These are phyloP conservation scores for Calonectria pteridis DNA, from an alignment of 2,329 filamentous ascomycete genomes.

Conservation along the genomic window DNA sequence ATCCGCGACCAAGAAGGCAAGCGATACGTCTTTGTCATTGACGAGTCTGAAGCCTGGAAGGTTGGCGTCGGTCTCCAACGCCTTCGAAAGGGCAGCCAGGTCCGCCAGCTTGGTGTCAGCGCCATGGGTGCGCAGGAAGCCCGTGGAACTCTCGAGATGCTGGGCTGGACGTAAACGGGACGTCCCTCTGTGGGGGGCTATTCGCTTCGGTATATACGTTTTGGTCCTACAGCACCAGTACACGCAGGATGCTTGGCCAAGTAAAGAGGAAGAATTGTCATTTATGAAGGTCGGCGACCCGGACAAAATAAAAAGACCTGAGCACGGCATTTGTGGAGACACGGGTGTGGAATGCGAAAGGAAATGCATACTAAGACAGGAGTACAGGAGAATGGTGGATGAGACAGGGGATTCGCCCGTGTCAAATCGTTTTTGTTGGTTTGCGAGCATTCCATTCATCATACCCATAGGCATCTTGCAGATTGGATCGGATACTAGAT, in stretches of 20 bases:
- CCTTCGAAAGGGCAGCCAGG: slow-evolving; percentile 71
- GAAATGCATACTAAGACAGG: slow-evolving; percentile 48
- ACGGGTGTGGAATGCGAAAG: slow-evolving; percentile 46
- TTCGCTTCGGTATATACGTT: slow-evolving; percentile 44
- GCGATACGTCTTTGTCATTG: slow-evolving; percentile 73
- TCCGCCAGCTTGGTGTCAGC: slow-evolving; percentile 69
- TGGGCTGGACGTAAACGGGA: slow-evolving; percentile 62
- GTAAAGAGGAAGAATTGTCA: slow-evolving; percentile 33
- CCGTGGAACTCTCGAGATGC: slow-evolving; percentile 66
- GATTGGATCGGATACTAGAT: slow-evolving; percentile 44
- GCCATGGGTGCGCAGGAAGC: slow-evolving; percentile 68
- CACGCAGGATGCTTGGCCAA: slow-evolving; percentile 23
- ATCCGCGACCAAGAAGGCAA: slow-evolving; percentile 76
- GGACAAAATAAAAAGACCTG: slow-evolving; percentile 39
- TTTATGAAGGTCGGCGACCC: slow-evolving; percentile 36
- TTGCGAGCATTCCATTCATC: slow-evolving; percentile 46
- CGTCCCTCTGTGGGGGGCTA: slow-evolving; percentile 28
- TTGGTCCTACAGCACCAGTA: slow-evolving; percentile 39
- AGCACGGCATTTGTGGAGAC: slow-evolving; percentile 44
- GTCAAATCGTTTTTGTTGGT: slow-evolving; percentile 40
- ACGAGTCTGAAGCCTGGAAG: slow-evolving; percentile 77
- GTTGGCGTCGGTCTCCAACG: slow-evolving; percentile 71
- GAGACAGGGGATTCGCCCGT: slow-evolving; percentile 32
- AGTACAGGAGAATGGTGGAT: slow-evolving; percentile 43
- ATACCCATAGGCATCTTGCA: slow-evolving; percentile 45